Base-by-base conservation (phyloP, 306 rosid genomes). In the Malus sieversii region DNA sequence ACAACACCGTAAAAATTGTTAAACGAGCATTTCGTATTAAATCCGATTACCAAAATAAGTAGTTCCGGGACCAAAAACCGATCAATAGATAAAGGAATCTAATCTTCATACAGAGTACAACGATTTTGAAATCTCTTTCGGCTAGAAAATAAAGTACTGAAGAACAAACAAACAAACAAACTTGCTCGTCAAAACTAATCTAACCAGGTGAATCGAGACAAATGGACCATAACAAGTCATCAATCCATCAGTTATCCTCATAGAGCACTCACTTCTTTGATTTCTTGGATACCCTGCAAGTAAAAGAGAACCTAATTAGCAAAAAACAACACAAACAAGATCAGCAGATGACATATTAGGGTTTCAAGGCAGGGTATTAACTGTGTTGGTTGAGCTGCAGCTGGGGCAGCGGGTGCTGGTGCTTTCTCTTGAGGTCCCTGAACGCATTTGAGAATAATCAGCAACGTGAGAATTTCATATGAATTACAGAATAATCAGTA, bases 341-440 rank as follows among this genome's bases (percentile, higher is more conserved):
- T 22, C 1, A 15, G 22, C 6, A 61, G 9, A 63, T 40, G 3
- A 3, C 6, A 57, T 1, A 16, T 15, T 0, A 76, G 5, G 7
- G 15, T 20, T 9, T 59, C 23, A 20, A 25, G 13, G 12, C 46
- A 53, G 22, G 25, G 23, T 23, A 88, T 95, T 94, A 75, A 94
- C 97, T 82, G 91, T 46, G 88, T 58, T 2, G 91, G 84, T 79
- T 90, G 89, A 64, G 93, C 55, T 7, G 85, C 82, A 12, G 93
- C 63, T 16, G 87, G 53, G 33, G 85, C 81, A 52, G 82, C 67
- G 0, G 81, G 78, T 8, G 82, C 79, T 11, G 83, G 58, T 29
- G 81, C 78, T 75, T 77, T 94, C 5, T 87, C 97, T 62, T 86
- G 92, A 58, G 97, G 98, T 74, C 98, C 98, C 98, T 94, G 75